Percentiles rank a stretch among this genome's conserved stretches.
phyloP scores from a whole-genome alignment of 148 eudicot species.

The Vaccinium vitisidaea region DNA sequence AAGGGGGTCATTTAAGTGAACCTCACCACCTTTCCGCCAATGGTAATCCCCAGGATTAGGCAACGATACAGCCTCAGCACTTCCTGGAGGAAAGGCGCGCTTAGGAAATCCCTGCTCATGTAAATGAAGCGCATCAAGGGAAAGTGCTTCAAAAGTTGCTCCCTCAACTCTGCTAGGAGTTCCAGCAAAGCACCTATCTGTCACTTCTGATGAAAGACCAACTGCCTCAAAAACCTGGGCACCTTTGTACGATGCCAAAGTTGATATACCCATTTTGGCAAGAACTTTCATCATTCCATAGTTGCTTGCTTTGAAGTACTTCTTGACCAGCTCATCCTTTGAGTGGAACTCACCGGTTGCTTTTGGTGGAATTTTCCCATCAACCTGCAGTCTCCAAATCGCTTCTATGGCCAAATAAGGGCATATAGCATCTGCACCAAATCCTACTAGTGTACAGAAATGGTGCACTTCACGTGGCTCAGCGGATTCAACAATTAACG shows the following conservation, averaged over 20 bases:
- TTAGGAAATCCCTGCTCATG: conserved; percentile 87
- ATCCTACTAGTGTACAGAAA: conserved; percentile 95
- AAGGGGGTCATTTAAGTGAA: conserved; percentile 93
- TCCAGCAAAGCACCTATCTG: conserved; percentile 85
- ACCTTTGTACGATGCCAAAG: conserved; percentile 97
- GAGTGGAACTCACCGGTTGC: conserved; percentile 76
- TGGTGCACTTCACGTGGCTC: conserved; percentile 99
- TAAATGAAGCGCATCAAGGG: conserved; percentile 68
- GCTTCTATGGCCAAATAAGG: conserved; percentile 95
- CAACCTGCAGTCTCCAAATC: conserved; percentile 92
- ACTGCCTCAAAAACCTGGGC: conserved; percentile 99
- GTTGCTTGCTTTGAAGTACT: conserved; percentile 83
- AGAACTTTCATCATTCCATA: conserved; percentile 99
- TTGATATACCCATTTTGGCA: conserved; percentile 99
- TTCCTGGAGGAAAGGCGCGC: conserved; percentile 66
- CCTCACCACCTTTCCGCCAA: conserved; percentile 97
- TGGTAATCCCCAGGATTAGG: conserved; percentile 99
- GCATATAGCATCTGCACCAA: conserved; percentile 97
- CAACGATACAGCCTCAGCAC: conserved; percentile 90
- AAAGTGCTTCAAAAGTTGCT: conserved; percentile 89
- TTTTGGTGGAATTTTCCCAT: conserved; percentile 95
- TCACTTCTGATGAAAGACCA: conserved; percentile 93
- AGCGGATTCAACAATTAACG: conserved; percentile 85
- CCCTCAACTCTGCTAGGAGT: conserved; percentile 98
- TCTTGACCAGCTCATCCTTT: conserved; percentile 77